Evolutionary conservation across 768 basidiomycete genomes (phyloP).

Genomic region (Cubamyces lactineus): DNA sequence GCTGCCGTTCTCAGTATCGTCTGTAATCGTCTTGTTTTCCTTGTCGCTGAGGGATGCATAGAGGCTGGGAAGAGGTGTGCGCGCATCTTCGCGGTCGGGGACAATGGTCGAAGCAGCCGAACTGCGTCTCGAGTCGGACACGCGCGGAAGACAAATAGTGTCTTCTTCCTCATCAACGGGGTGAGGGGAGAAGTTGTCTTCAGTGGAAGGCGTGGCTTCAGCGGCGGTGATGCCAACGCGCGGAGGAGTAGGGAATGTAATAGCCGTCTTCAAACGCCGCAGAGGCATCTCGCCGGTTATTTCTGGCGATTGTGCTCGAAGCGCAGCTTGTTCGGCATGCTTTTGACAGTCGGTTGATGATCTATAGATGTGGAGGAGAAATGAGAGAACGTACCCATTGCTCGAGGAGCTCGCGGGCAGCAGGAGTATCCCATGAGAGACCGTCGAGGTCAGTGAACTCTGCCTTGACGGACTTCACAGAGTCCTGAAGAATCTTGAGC

Average conservation of each 20-base stretch:
- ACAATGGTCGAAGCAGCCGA: constrained; percentile 5
- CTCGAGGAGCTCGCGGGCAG: constrained; percentile 4
- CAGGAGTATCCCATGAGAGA: constrained; percentile 21
- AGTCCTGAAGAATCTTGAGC: constrained; percentile 4
- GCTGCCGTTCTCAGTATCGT: not conserved
- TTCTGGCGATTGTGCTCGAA: not conserved
- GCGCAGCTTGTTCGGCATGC: constrained; percentile 3
- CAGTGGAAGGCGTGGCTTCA: not conserved
- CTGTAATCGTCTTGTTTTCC: not conserved
- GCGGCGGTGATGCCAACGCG: not conserved
- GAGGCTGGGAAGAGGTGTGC: not conserved
- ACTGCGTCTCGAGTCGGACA: not conserved
- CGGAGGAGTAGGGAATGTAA: not conserved
- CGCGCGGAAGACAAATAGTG: constrained; percentile 4
- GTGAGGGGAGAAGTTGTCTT: not conserved
- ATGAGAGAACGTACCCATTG: constrained; percentile 15
- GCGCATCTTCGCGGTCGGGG: not conserved
- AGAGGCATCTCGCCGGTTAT: not conserved
- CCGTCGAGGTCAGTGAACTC: constrained; percentile 22
- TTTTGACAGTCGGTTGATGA: not conserved
- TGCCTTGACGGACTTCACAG: constrained; percentile 19
- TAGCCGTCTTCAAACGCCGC: not conserved
- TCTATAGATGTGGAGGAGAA: not conserved
- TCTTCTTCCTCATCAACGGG: not conserved
- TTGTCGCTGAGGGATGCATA: not conserved